These are phyloP conservation scores for Cercospora janseana DNA, from an alignment of 2,329 filamentous ascomycete species.

Conservation along the genomic window DNA sequence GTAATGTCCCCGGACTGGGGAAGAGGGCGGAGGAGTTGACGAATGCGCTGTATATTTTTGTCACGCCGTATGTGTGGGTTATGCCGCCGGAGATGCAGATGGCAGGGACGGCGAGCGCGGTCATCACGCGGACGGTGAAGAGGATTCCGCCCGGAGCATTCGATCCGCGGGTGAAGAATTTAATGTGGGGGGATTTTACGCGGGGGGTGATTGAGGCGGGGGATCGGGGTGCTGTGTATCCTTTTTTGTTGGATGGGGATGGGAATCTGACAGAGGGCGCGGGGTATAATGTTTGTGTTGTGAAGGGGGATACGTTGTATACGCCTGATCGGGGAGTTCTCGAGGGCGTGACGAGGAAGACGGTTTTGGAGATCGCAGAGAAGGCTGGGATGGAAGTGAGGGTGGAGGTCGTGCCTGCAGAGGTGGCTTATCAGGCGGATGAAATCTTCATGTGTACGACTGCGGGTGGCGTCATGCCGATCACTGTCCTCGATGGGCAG, in stretches of 20 bases:
- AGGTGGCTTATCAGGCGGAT: slow-evolving; percentile 45
- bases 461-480: slow-evolving; percentile 55
- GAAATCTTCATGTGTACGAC: slow-evolving; percentile 56
- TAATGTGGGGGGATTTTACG: slow-evolving; percentile 49
- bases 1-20: slow-evolving; percentile 21
- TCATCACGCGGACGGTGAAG: slow-evolving; percentile 49
- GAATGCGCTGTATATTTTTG: slow-evolving; percentile 50
- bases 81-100: slow-evolving; percentile 49
- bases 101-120: slow-evolving; percentile 41
- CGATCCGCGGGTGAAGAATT: slow-evolving; percentile 55
- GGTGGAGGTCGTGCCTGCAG: slow-evolving; percentile 46
- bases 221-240: slow-evolving; percentile 50
- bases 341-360: slow-evolving; percentile 51
- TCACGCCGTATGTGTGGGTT: slow-evolving; percentile 52
- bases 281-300: slow-evolving; percentile 50
- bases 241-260: slow-evolving; percentile 53
- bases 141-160: slow-evolving; percentile 48
- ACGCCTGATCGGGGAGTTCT: slow-evolving; percentile 51
- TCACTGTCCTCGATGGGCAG: slow-evolving; percentile 48
- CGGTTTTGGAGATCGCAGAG: slow-evolving; percentile 47
- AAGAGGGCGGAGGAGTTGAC: slow-evolving; percentile 37
- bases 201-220: slow-evolving; percentile 49
- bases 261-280: slow-evolving; percentile 52
- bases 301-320: slow-evolving; percentile 48
- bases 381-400: slow-evolving; percentile 39